phyloP scores from a whole-genome alignment of 2,329 filamentous ascomycete species.

The Hysterium pulicare region DNA sequence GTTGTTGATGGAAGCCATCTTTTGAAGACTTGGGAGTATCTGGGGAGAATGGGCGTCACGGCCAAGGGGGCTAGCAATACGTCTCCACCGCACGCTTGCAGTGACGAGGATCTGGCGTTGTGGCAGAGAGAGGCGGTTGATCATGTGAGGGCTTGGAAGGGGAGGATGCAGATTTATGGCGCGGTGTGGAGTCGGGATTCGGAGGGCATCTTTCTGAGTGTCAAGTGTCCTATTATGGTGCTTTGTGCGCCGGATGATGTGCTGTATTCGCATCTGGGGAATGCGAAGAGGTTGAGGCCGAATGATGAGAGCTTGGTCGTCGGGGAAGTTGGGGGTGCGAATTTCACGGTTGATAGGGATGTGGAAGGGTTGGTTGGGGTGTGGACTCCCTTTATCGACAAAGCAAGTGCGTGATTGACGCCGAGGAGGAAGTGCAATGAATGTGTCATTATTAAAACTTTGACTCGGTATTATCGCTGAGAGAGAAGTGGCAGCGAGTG shows the following conservation, averaged over 20 bases:
- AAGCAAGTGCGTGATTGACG: too few species aligned
- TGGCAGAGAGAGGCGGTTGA: not conserved
- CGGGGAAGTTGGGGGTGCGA: not conserved
- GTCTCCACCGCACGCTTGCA: too few species aligned
- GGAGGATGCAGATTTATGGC: not conserved
- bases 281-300: not conserved
- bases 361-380: not conserved
- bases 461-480: too few species aligned
- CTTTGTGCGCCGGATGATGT: not conserved
- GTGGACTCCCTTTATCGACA: not conserved
- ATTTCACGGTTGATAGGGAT: not conserved
- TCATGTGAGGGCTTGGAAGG: not conserved
- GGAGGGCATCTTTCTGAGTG: not conserved
- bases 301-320: not conserved
- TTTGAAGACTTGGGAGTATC: not conserved
- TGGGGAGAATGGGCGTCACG: not conserved
- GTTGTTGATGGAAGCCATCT: not conserved
- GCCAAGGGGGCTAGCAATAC: too few species aligned
- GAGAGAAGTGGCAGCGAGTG: too few species aligned
- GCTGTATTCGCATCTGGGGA: not conserved
- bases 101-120: not conserved
- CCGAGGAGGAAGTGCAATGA: too few species aligned
- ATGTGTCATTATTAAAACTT: too few species aligned
- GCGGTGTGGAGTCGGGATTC: not conserved
- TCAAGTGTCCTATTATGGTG: not conserved